Conservation (phyloP, 768 basidiomycete species). For the Suillus americanus region DNA sequence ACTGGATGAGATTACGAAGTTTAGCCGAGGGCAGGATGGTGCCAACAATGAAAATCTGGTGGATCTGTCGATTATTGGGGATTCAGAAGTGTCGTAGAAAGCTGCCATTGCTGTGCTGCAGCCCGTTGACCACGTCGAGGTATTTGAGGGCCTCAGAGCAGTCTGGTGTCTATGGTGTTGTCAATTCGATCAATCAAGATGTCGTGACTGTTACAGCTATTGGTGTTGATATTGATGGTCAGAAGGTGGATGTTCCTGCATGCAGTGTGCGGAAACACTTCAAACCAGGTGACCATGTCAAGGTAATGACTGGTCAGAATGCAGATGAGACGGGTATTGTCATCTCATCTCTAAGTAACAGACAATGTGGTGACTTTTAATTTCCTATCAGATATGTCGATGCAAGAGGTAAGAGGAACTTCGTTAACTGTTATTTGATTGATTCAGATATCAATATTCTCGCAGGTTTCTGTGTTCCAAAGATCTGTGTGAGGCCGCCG, state of each 20-base stretch:
- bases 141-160: slow-evolving; percentile 98
- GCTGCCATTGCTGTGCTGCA: slow-evolving; percentile 93
- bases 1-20: slow-evolving; percentile 93
- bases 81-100: slow-evolving; percentile 88
- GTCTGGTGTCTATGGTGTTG: slow-evolving; percentile 86
- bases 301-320: too few relatives aligned
- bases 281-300: too few relatives aligned
- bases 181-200: slow-evolving; percentile 86
- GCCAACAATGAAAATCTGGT: slow-evolving; percentile 67
- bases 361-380: slow-evolving; percentile 94
- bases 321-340: slow-evolving; percentile 95
- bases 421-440: slow-evolving; percentile 1
- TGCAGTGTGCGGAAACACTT: too few relatives aligned
- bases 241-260: too few relatives aligned
- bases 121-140: slow-evolving; percentile 96
- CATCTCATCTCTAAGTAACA: slow-evolving; percentile 80
- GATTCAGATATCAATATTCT: slow-evolving; percentile 8
- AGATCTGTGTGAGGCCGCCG: slow-evolving; percentile 95
- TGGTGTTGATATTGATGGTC: too few relatives aligned
- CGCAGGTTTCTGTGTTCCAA: slow-evolving; percentile 93
- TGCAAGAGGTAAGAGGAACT: slow-evolving; percentile 73
- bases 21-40: slow-evolving; percentile 74
- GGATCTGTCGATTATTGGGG: slow-evolving; percentile 86
- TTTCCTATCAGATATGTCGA: slow-evolving; percentile 92
- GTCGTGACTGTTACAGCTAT: slow-evolving; percentile 85